Evolutionary conservation across 495 filamentous ascomycete genomes (phyloP), one percentile per base, ranked within the genome.

Genomic region (Daldinia caldariorum): DNA sequence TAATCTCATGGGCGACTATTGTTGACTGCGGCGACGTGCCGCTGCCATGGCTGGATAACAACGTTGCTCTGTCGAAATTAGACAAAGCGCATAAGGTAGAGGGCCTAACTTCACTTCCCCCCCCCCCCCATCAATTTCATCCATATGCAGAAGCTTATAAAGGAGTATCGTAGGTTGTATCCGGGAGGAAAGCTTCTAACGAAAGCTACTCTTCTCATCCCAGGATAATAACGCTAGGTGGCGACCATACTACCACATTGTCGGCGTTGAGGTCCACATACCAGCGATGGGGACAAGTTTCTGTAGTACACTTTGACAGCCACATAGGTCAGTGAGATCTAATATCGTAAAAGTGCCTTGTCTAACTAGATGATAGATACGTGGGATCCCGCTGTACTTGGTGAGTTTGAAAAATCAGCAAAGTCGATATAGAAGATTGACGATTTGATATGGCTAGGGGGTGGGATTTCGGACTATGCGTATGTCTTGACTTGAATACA

Each of bases 1-100:
- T 92, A 76, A 83, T 82, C 50, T 86, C 84, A 63, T 91, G 89
- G 77, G 84, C 90, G 56, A 87, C 79, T 14, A 81, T 94, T 14
- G 76, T 93, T 4, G 91, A 94, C 77, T 94, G 91, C 71, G 91
- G 91, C 43, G 91, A 93, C 76, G 89, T 92, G 45, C 89, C 88
- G 0, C 83, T 93, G 16, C 92, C 91, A 0, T 80, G 79, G 61
- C 80, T 86, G 64, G 91, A 93, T 76, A 93, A 93, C 72, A 85
- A 84, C n/a, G 89, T 87, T 60, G 91, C 91, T 4, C 86, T 94
- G 62, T 84, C 87, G 61, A 90, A 91, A 71, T 89, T 94, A 54
- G 90, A 91, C 74, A 83, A 91, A 66, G 90, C 89, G 0, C 79
- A 81, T 47, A 72, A n/a, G 65, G 71, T 77, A 59, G 53, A 43